Evolutionary conservation across 495 filamentous ascomycete genomes (phyloP), one percentile per base, ranked within the genome.

Genomic region (Talaromyces thailandensis): DNA sequence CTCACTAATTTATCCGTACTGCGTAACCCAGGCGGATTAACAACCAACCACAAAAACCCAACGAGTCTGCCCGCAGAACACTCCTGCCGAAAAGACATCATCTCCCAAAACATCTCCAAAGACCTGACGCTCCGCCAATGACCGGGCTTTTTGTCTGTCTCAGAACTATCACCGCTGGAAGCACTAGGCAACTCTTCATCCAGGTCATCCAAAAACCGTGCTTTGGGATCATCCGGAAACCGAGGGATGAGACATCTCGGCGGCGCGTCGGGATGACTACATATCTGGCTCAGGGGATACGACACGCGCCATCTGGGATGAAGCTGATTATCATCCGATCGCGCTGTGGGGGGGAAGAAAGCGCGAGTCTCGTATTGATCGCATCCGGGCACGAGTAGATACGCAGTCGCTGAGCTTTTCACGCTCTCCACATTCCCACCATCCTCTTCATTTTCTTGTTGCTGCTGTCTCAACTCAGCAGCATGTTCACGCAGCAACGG

Each of bases 31-130:
- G 68, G 71, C 50, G 86, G 83, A 64, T 66, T 88, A 61, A 97
- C 88, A 9, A 96, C 86, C 28, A 96, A 72, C 94, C 94, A 99
- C 11, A 98, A 76, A 68, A 99, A 99, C 1, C 94, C 95, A 0
- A 96, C 95, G 60, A 96, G 72, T 23, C 92, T 79, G 3, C 94
- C 94, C 14, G 91, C 87, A 25, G 92, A 93, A 69, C 94, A 99
- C 71, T 99, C 94, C 70, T 98, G 94, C 29, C 94, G 80, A 69
- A 91, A 97, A 14, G 92, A 88, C 94, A 99, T 98, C 84, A 94
- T 87, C 61, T 99, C 94, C 94, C 94, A 99, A 72, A 99, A 99
- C 65, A 93, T 87, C 31, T 93, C 91, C 31, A 98, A 72, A 0
- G 87, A 88, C 65, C 77, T 84, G 18, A 96, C 87, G 65, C 87